Conservation (phyloP, 331 rosid genomes). For the Quercus phellos region DNA sequence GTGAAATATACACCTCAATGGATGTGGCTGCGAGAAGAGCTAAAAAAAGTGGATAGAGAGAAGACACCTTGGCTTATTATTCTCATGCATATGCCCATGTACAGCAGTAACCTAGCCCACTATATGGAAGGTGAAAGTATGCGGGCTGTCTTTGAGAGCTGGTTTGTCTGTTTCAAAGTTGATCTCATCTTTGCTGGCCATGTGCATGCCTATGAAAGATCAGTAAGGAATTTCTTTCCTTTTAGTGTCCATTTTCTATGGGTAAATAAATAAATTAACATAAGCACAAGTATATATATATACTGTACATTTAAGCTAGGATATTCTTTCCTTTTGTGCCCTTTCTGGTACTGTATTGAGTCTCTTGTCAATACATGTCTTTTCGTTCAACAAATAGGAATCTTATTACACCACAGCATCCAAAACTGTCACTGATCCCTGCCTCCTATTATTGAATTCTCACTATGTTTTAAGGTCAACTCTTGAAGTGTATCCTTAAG, state of each 20-base stretch:
- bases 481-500: neutral
- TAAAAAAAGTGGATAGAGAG: conserved; percentile 43
- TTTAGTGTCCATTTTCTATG: neutral
- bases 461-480: neutral
- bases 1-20: conserved; percentile 53
- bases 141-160: conserved; percentile 49
- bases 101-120: conserved; percentile 51
- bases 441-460: neutral
- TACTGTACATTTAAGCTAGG: neutral
- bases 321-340: neutral
- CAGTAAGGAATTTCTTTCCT: conserved; percentile 32
- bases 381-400: neutral
- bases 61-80: conserved; percentile 65
- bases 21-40: conserved; percentile 38
- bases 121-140: conserved; percentile 67
- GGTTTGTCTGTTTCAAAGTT: conserved; percentile 46
- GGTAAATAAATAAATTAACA: neutral
- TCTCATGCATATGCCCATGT: conserved; percentile 53
- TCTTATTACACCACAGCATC: neutral
- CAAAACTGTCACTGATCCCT: neutral
- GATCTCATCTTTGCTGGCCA: conserved; percentile 53
- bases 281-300: neutral
- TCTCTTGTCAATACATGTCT: neutral
- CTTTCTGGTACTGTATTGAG: neutral
- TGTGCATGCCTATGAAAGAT: conserved; percentile 65